Conservation (phyloP, 805 yeast genomes). For the Komagataella pseudopastoris region DNA sequence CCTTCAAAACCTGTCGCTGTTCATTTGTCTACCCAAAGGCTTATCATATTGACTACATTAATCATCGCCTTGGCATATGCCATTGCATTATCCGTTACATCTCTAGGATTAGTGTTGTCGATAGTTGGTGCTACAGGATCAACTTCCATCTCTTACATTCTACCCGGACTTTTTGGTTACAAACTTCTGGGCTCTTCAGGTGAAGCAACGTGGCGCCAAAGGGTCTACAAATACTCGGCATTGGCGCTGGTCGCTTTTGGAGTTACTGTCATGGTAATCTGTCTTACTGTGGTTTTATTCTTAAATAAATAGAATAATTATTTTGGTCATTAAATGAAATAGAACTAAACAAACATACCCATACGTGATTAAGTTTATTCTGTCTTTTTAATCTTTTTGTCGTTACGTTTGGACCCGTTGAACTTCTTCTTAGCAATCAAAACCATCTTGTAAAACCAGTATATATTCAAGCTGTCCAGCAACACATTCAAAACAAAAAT, state of each 20-base stretch:
- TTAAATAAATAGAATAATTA: constrained; percentile 2
- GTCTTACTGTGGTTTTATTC: constrained; percentile 27
- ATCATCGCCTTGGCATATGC: constrained; percentile 42
- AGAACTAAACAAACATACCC: neutral
- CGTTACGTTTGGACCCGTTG: neutral
- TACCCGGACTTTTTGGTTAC: constrained; percentile 82
- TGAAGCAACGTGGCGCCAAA: constrained; percentile 16
- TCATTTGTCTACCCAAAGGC: constrained; percentile 11
- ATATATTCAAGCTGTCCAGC: constrained; percentile 56
- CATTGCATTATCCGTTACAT: constrained; percentile 52
- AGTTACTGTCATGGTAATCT: constrained; percentile 27
- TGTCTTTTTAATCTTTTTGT: neutral
- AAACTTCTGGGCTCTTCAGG: constrained; percentile 40
- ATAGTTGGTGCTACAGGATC: constrained; percentile 91
- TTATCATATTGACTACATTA: constrained; percentile 23
- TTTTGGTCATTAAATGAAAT: neutral
- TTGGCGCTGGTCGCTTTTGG: constrained; percentile 57
- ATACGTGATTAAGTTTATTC: too few relatives aligned
- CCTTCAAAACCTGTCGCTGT: constrained; percentile 5
- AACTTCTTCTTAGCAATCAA: constrained; percentile 47
- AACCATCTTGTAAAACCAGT: constrained; percentile 88
- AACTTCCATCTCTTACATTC: constrained; percentile 78
- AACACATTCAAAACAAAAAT: constrained; percentile 46
- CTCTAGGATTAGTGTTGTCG: constrained; percentile 73
- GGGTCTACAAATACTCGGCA: constrained; percentile 30